A percentile compares a stretch with the other conserved stretches of the same genome.
phyloP scores from a whole-genome alignment of 176 grass and related monocot species.

The Saccharum officinarum region DNA sequence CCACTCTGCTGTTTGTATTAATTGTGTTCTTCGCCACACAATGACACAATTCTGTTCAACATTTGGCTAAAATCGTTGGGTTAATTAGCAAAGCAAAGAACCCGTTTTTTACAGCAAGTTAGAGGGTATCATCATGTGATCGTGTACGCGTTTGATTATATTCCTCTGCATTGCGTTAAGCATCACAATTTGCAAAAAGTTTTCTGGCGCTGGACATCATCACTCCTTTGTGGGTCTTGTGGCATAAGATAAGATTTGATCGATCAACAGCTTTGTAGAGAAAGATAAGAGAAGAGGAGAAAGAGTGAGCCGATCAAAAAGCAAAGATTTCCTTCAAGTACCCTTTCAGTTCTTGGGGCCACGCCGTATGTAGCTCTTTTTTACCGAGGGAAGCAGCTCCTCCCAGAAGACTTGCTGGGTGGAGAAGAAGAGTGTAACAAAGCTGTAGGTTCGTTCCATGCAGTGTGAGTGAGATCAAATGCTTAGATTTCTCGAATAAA shows the following conservation, averaged over 20 bases:
- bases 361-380: background rate
- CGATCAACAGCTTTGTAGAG: background rate
- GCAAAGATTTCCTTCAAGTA: constrained; percentile 9
- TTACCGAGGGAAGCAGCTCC: background rate
- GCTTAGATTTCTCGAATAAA: background rate
- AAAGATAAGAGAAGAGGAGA: background rate
- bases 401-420: background rate
- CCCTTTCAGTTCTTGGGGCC: background rate
- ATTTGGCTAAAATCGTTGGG: background rate
- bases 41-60: background rate
- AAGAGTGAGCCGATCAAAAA: constrained; percentile 30
- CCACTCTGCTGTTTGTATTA: background rate
- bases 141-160: background rate
- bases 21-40: background rate
- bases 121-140: background rate
- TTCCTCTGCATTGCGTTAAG: background rate
- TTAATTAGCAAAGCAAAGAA: background rate
- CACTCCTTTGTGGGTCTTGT: background rate
- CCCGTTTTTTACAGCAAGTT: background rate
- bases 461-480: background rate
- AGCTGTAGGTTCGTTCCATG: background rate
- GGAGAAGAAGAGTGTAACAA: background rate
- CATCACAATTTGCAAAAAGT: background rate
- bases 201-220: background rate
- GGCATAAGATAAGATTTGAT: background rate